Evolutionary conservation across 257 asterid genomes (phyloP), one percentile per base, ranked within the genome.

Genomic region (Salvia rosmarinus): DNA sequence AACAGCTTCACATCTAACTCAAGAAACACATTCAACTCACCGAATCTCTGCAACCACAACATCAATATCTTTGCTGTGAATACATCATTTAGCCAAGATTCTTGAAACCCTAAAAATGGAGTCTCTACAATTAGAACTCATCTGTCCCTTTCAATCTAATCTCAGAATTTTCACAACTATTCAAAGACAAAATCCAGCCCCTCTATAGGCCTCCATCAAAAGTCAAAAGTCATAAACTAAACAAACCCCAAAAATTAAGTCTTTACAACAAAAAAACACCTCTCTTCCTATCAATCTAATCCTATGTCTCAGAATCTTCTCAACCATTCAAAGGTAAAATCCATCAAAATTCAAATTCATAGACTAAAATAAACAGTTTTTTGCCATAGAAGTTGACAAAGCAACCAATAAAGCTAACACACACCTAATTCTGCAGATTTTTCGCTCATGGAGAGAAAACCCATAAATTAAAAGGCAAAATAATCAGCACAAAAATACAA

Each of bases 21-120:
- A 25, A 60, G 57, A 40, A 68, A 50, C 61, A 59, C 58, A 71
- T 67, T 66, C 79, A 62, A 65, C 61, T 47, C 66, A 70, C 71
- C 46, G 20, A 76, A 37, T 34, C 6, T 60, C 75, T 69, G 72
- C 70, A 74, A 40, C 28, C 51, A 74, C 9, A 72, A 52, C 52
- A 71, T 30, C 39, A 55, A 16, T 32, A 34, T 30, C 3, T 58
- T 35, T 35, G 23, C 43, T 28, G 42, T 59, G 28, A 71, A 70
- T 39, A 49, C 37, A 55, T 12, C 14, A 9, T 4, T 32, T 47
- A 9, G 42, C 30, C 69, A 61, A 73, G 42, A 65, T 54, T 77
- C 75, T 66, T 19, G 58, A 59, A 78, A 64, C 71, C 74, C 71
- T 62, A 19, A 16, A 25, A 49, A 65, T 2, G 12, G 4, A 40